phyloP scores from a whole-genome alignment of 441 rosid species.

The Populus hybrid region DNA sequence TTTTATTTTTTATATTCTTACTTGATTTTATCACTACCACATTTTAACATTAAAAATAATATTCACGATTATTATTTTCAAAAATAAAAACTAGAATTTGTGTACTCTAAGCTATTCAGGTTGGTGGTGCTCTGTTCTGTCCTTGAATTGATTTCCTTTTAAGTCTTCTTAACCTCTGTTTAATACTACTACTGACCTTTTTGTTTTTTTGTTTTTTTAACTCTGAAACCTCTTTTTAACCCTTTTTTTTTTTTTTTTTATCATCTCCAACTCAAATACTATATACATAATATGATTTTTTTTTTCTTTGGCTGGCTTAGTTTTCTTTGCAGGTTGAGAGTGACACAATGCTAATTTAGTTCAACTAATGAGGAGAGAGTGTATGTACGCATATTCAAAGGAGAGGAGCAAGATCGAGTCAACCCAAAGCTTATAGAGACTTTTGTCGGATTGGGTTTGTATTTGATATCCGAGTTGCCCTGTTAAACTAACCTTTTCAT shows the following conservation, averaged over 20 bases:
- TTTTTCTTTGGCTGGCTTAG: too few relatives aligned
- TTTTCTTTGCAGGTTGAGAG: too few relatives aligned
- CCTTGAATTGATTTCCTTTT: conserved; percentile 25
- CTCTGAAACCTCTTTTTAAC: conserved; percentile 14
- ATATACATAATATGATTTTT: too few relatives aligned
- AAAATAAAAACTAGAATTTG: not conserved
- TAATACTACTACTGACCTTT: not conserved
- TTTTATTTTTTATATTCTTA: conserved; percentile 65
- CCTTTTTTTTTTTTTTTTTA: too few relatives aligned
- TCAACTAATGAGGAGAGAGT: too few relatives aligned
- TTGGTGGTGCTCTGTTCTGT: not conserved
- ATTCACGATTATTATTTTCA: not conserved
- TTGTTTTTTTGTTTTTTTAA: not conserved
- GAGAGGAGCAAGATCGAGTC: too few relatives aligned
- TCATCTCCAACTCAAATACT: not conserved
- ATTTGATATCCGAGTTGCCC: too few relatives aligned
- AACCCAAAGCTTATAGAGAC: too few relatives aligned
- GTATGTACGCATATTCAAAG: too few relatives aligned
- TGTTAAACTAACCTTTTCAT: too few relatives aligned
- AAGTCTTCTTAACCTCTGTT: conserved; percentile 22
- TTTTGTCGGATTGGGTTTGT: too few relatives aligned
- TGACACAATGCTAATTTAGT: too few relatives aligned
- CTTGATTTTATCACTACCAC: conserved; percentile 79
- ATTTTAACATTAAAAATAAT: conserved; percentile 32
- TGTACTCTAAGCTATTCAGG: not conserved